Evolutionary conservation across 2,329 filamentous ascomycete genomes (phyloP), one percentile per base, ranked within the genome.

Genomic region (Apiospora phragmitis): DNA sequence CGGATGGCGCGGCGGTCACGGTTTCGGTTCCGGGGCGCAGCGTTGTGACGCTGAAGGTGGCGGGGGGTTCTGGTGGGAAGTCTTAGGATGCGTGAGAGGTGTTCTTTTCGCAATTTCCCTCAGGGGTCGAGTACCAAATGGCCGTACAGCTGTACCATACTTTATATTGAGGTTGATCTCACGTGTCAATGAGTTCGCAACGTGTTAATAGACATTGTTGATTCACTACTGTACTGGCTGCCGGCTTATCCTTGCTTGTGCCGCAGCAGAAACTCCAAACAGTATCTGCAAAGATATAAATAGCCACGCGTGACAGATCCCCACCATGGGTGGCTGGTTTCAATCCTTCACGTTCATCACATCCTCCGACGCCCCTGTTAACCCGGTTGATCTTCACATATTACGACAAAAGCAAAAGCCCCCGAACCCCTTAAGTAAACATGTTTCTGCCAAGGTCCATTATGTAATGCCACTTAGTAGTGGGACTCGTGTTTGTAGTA

Each of bases 11-110:
- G 38, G 65, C 41, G n/a, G 69, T 73, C 1, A 71, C 71, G 5
- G 72, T 75, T 4, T 72, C 73, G 2, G 42, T 75, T 21, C 73
- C 73, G 2, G 73, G 70, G 24, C 68, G 66, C 29, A 70, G 72
- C 21, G 73, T 75, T 0, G 73, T 75, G n/a, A 75, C 73, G 5
- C 42, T 75, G 14, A 75, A 74, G 69, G 45, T 75, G 67, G 71
- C 71, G 8, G 21, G 32, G 5, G 26, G 43, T n/a, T 45, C 43
- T 18, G 43, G 43, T n/a, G 18, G 18, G 18, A 21, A n/a, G 43
- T 21, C 11, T 18, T 12, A 18, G 42, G 49, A n/a, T 5, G 51
- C 51, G 4, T 59, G 8, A 59, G 24, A 29, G 4, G 49, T 7
- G 49, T 29, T 18, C 14, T 55, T 49, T n/a, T n/a, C n/a, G 1